Base-by-base conservation (phyloP, 1,284 basidiomycete species). In the Ganoderma sinense region DNA sequence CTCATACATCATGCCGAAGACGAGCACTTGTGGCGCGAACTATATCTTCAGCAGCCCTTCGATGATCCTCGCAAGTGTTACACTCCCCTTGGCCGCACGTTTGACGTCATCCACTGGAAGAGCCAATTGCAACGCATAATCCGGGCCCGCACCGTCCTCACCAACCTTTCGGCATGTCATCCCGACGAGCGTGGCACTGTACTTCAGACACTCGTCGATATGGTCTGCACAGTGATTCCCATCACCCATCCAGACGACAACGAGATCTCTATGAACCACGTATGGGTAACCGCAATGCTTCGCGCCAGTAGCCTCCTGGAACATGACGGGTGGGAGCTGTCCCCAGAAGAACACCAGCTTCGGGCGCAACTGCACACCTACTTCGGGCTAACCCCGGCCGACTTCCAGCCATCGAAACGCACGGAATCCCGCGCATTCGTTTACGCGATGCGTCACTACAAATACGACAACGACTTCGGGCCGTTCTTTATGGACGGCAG, bases 361-460 rank as follows among this genome's bases (percentile, higher is more conserved):
- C 80, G 83, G 39, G 84, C 85, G 0, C 82, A 81, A 55, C 73
- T 93, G 68, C 89, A 90, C 72, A 84, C 85, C 10, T 81, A 85
- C 75, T 88, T 84, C 72, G 91, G 90, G 4, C 75, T 90, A 26
- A 90, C 88, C 0, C 75, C 74, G 8, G 65, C 65, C 6, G 89
- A 91, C 72, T 69, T 79, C 20, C 75, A 62, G 33, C 73, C 65
- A 0, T 69, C 73, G 55, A 75, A 74, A 23, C 81, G 83, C 7
- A 80, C 83, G 13, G 77, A 80, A 2, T 85, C 87, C 13, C 84
- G 89, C 48, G 86, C 84, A 3, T 88, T 80, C 69, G 87, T 92
- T 20, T 93, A 93, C 73, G 84, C 86, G 67, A 81, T 91, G 78
- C 82, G 85, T 4, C 83, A 90, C 53, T 90, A 91, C 77, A 79